Percentiles rank a stretch among this genome's conserved stretches.
Conservation (phyloP, 129 eudicot genomes). For the Helianthus annuus region DNA sequence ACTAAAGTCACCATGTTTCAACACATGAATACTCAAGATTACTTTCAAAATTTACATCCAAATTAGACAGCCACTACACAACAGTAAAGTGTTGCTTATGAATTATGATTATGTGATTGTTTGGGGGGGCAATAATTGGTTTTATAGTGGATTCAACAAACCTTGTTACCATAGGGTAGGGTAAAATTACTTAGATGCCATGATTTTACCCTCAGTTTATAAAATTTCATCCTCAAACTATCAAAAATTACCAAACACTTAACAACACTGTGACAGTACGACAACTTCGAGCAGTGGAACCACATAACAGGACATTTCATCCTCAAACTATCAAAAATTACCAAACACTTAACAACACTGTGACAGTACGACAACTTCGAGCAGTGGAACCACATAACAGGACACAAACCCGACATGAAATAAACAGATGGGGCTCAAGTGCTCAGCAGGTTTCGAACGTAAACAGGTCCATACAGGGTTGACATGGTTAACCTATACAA, state of each 20-base stretch:
- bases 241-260: neutral
- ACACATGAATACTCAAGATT: neutral
- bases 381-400: neutral
- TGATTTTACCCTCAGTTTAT: neutral
- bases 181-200: neutral
- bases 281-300: conserved; percentile 1
- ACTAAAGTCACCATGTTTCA: neutral
- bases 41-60: neutral
- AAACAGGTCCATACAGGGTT: neutral
- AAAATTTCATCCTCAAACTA: neutral
- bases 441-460: too few species aligned
- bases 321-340: neutral
- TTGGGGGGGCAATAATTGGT: neutral
- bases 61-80: neutral
- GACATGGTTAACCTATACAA: neutral
- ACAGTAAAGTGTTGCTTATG: neutral
- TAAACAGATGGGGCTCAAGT: neutral
- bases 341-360: neutral
- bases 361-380: neutral
- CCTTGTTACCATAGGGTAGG: neutral
- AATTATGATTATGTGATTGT: neutral
- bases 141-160: neutral
- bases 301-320: neutral
- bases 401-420: neutral
- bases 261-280: neutral